Evolutionary conservation across 139 green algal species (phyloP), one percentile per base, ranked within the genome.

Genomic region (Chlorella sp.): DNA sequence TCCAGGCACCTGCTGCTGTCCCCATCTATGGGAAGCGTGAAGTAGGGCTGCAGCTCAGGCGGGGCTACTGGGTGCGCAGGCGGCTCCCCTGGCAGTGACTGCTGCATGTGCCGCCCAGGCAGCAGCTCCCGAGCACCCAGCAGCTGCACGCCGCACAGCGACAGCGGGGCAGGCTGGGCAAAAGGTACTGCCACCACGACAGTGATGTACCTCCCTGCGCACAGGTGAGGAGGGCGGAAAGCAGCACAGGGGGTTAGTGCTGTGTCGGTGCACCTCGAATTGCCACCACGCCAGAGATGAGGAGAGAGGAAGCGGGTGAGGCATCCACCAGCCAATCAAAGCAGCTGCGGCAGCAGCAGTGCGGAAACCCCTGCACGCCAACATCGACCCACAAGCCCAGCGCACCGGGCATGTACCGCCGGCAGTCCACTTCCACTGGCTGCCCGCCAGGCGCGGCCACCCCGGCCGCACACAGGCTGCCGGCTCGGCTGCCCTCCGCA

Each of bases 81-180:
- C 40, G 19, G 30, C 60, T 22, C 48, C 64, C 39, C 53, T 28
- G 18, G 81, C 57, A 15, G 28, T 2, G 34, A 16, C 28, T 60
- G 40, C 37, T 28, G 22, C 73, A 89, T 48, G 61, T 82, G 39
- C 36, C 57, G 83, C 24, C 53, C 36, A 2, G 39, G 57, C 53
- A 40, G 34, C 83, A 91, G 81, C 53, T 88, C 83, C 0, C 24
- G 26, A 2, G 73, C 88, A 19, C 88, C 88, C 53, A 91, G 81
- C 73, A 86, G 81, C 53, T 89, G 81, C 61, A 91, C 40, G 18
- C 40, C 82, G 30, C 88, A 91, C 57, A 91, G 75, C 24, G 86
- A 84, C 34, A 89, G 86, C 21, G n/a, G 4, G 14, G 86, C 34
- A 5, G 73, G 15, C 53, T 61, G 39, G 26, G n/a, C 14, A 28